phyloP scores from a whole-genome alignment of 1,284 basidiomycete genomes.

The Irpex sp. region DNA sequence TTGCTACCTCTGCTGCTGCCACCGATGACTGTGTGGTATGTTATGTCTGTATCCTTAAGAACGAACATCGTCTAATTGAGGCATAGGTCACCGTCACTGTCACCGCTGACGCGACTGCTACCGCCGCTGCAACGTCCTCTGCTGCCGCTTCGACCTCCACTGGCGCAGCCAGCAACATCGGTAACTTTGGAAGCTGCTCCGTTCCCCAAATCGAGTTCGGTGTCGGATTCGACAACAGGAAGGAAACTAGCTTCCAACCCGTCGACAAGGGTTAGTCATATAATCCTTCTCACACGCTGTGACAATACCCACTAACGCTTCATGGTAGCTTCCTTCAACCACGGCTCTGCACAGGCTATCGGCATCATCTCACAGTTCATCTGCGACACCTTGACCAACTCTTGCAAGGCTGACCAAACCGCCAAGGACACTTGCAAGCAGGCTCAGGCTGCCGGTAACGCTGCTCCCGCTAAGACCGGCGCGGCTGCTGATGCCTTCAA shows the following conservation, averaged over 20 bases:
- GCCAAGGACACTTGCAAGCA: constrained; percentile 46
- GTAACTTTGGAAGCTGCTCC: constrained; percentile 56
- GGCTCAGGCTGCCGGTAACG: constrained; percentile 40
- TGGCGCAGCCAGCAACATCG: constrained; percentile 26
- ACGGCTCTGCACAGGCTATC: constrained; percentile 51
- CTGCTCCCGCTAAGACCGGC: constrained; percentile 41
- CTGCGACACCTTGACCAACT: constrained; percentile 50
- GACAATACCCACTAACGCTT: not conserved
- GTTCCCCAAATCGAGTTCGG: constrained; percentile 60
- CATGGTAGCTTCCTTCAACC: constrained; percentile 38
- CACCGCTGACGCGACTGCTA: constrained; percentile 5
- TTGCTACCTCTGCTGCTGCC: constrained; percentile 16
- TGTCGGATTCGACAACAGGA: constrained; percentile 53
- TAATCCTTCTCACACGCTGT: not conserved
- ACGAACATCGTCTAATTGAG: not conserved
- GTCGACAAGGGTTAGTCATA: constrained; percentile 34
- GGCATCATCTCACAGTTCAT: constrained; percentile 53
- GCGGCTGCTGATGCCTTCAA: constrained; percentile 59
- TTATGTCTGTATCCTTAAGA: not conserved
- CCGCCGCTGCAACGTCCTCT: constrained; percentile 7
- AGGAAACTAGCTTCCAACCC: constrained; percentile 54
- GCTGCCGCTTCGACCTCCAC: constrained; percentile 21
- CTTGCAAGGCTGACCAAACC: constrained; percentile 48
- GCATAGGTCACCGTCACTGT: constrained; percentile 15
- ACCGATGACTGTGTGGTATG: constrained; percentile 18